Percentiles rank a stretch among this genome's conserved stretches.
Conservation (phyloP, 345 rosid genomes). For the Alliaria petiolata region DNA sequence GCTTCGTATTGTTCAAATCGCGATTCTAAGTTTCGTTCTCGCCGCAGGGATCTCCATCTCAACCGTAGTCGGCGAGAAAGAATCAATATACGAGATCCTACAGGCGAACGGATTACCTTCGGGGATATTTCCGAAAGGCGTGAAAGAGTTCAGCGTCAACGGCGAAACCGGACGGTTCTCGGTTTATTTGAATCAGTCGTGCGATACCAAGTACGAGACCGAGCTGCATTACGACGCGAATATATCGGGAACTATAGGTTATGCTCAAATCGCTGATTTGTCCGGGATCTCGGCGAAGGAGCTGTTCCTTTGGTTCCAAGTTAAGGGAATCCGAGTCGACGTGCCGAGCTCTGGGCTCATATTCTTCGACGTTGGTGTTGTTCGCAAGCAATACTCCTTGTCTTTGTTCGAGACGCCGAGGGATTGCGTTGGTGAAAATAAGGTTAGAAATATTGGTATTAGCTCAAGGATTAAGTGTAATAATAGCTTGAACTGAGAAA, state of each 20-base stretch:
- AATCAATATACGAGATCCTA: slow-evolving; percentile 60
- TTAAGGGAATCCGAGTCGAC: slow-evolving; percentile 75
- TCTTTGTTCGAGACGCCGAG: slow-evolving; percentile 83
- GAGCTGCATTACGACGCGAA: slow-evolving; percentile 68
- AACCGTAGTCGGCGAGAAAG: slow-evolving; percentile 2
- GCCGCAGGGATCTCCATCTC: slow-evolving; percentile 14
- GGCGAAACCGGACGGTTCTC: slow-evolving; percentile 53
- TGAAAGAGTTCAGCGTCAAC: slow-evolving; percentile 48
- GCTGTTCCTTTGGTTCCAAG: slow-evolving; percentile 85
- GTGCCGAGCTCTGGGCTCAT: slow-evolving; percentile 84
- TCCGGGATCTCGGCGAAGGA: slow-evolving; percentile 80
- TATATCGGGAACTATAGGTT: slow-evolving; percentile 63
- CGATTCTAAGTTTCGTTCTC: slow-evolving; percentile 33
- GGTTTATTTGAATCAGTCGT: slow-evolving; percentile 71
- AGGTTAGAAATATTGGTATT: too few species aligned
- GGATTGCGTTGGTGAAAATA: slow-evolving; percentile 71
- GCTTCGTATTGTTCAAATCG: slow-evolving; percentile 25
- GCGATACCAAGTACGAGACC: slow-evolving; percentile 82
- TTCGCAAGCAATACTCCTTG: slow-evolving; percentile 71
- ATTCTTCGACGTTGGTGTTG: slow-evolving; percentile 80
- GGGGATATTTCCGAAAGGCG: slow-evolving; percentile 80
- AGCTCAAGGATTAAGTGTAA: too few species aligned
- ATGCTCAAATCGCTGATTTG: slow-evolving; percentile 59
- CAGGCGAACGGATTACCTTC: slow-evolving; percentile 62
- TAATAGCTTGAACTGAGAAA: too few species aligned